A percentile compares a stretch with the other conserved stretches of the same genome.
Evolutionary conservation across 768 basidiomycete genomes (phyloP).

Genomic region (Galerina sulciceps): DNA sequence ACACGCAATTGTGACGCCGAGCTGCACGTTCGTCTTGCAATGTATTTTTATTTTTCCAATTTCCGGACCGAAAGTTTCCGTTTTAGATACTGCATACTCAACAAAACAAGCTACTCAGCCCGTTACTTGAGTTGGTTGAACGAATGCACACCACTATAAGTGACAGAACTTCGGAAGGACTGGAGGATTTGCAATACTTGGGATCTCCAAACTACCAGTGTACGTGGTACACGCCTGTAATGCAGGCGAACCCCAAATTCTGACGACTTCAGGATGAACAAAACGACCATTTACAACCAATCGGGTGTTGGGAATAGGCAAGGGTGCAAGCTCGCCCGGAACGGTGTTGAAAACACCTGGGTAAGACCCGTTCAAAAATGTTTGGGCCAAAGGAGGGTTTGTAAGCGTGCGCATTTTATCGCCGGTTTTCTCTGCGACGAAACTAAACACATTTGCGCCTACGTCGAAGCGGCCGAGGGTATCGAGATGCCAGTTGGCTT

Average conservation of each 20-base stretch:
- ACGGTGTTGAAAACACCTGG: conserved; percentile 29
- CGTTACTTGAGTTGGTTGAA: too few relatives aligned
- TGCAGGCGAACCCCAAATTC: conserved; percentile 25
- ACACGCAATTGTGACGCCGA: too few relatives aligned
- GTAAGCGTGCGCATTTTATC: conserved; percentile 36
- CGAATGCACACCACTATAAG: too few relatives aligned
- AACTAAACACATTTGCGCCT: conserved; percentile 57
- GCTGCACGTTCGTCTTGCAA: too few relatives aligned
- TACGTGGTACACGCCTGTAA: conserved; percentile 29
- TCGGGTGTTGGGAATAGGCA: conserved; percentile 28
- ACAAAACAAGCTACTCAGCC: too few relatives aligned
- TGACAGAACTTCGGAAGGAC: conserved; percentile 18
- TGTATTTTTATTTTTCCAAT: too few relatives aligned
- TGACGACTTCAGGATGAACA: conserved; percentile 25
- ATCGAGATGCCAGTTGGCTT: conserved; percentile 65
- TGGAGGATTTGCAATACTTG: conserved; percentile 20
- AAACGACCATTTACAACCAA: conserved; percentile 28
- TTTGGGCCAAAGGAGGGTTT: conserved; percentile 3
- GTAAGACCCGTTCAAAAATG: conserved; percentile 29
- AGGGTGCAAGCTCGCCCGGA: conserved; percentile 1
- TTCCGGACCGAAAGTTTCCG: too few relatives aligned
- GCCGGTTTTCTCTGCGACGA: conserved; percentile 50
- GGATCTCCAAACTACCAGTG: conserved; percentile 18
- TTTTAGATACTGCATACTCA: too few relatives aligned
- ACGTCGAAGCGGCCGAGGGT: conserved; percentile 63